Conservation (phyloP, 2,329 filamentous ascomycete species). For the Pseudocercospora fuligena region DNA sequence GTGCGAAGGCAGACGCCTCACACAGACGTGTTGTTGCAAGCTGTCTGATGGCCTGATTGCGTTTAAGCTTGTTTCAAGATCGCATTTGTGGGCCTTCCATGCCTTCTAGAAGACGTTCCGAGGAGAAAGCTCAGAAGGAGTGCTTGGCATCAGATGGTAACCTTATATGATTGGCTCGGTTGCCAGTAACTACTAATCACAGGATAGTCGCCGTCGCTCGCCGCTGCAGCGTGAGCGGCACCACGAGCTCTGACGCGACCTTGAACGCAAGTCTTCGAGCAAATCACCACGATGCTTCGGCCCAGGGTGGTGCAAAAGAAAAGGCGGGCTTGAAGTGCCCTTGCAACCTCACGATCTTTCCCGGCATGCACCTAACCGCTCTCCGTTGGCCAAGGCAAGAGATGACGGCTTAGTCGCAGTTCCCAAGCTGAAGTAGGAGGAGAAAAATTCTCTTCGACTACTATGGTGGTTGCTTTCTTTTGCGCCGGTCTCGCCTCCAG, state of each 20-base stretch:
- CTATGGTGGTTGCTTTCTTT: slow-evolving; percentile 14
- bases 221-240: not conserved
- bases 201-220: not conserved
- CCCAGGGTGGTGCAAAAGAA: not conserved
- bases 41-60: not conserved
- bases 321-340: not conserved
- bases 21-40: not conserved
- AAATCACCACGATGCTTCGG: not conserved
- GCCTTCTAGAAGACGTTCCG: not conserved
- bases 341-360: not conserved
- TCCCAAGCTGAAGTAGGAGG: slow-evolving; percentile 3
- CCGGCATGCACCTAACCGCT: slow-evolving; percentile 1
- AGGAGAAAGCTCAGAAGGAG: not conserved
- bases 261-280: slow-evolving; percentile 3
- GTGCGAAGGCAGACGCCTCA: not conserved
- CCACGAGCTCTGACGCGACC: not conserved
- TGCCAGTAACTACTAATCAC: not conserved
- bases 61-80: too few species aligned
- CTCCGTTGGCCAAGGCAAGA: not conserved
- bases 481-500: slow-evolving; percentile 15
- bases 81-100: too few species aligned
- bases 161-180: not conserved
- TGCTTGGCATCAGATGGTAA: not conserved
- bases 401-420: slow-evolving; percentile 14
- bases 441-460: slow-evolving; percentile 12